A percentile compares a stretch with the other conserved stretches of the same genome.
Conservation (phyloP, 202 grass and related monocot species). For the Schoenoplectus tabernaemontani region DNA sequence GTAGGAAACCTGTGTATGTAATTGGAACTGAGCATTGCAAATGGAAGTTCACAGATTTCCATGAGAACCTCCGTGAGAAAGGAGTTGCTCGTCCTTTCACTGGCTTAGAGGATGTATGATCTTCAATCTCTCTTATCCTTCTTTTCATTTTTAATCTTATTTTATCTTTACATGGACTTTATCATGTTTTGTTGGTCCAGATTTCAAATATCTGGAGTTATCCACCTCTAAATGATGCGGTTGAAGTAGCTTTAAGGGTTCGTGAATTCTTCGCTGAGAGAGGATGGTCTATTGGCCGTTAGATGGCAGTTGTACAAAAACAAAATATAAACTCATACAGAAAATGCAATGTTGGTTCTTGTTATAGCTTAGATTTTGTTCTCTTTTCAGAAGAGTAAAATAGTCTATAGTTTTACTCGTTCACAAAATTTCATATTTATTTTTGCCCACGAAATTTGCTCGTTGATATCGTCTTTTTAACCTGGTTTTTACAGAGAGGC, state of each 20-base stretch:
- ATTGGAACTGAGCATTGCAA: slow-evolving; percentile 77
- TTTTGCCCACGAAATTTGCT: neutral
- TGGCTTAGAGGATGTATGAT: slow-evolving; percentile 89
- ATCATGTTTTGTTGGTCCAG: slow-evolving; percentile 21
- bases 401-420: slow-evolving; percentile 18
- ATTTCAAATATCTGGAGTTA: slow-evolving; percentile 94
- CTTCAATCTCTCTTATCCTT: slow-evolving; percentile 1
- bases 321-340: slow-evolving; percentile 15
- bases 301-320: slow-evolving; percentile 16
- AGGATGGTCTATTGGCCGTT: slow-evolving; percentile 60
- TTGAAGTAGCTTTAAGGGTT: slow-evolving; percentile 60
- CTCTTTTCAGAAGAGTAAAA: slow-evolving; percentile 12
- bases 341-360: slow-evolving; percentile 18
- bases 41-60: slow-evolving; percentile 88
- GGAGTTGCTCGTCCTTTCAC: slow-evolving; percentile 67
- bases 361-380: slow-evolving; percentile 11
- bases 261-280: slow-evolving; percentile 63
- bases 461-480: neutral
- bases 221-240: slow-evolving; percentile 69
- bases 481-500: neutral
- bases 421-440: neutral
- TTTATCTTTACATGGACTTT: neutral
- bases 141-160: slow-evolving; percentile 12
- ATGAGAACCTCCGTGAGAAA: slow-evolving; percentile 61
- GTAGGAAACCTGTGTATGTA: slow-evolving; percentile 92